phyloP scores from a whole-genome alignment of 495 filamentous ascomycete genomes.

The Staphylotrichum longicolle region DNA sequence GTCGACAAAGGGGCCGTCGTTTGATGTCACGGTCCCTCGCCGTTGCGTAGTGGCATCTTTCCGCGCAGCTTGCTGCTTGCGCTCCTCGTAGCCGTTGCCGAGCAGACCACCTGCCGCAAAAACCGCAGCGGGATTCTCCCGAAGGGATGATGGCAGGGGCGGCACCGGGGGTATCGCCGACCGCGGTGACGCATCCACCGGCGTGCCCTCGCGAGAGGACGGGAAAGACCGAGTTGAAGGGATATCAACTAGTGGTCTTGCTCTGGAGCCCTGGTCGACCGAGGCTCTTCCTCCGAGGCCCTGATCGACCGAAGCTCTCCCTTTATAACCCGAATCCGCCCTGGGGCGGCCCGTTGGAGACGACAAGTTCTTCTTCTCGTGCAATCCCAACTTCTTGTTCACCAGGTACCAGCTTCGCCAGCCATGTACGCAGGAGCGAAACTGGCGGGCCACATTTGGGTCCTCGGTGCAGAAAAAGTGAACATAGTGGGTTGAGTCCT shows the following conservation, averaged over 20 bases:
- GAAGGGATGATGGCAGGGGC: neutral
- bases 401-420: constrained; percentile 92
- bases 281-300: constrained; percentile 3
- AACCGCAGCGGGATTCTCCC: constrained; percentile 19
- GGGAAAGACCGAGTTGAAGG: constrained; percentile 38
- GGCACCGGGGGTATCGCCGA: constrained; percentile 21
- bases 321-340: neutral
- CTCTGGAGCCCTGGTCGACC: constrained; percentile 38
- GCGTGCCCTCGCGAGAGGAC: constrained; percentile 34
- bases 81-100: constrained; percentile 43
- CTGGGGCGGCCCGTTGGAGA: neutral
- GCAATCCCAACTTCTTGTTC: constrained; percentile 40
- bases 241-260: constrained; percentile 35
- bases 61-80: constrained; percentile 36
- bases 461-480: constrained; percentile 89
- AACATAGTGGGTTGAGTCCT: constrained; percentile 77
- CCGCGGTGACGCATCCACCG: constrained; percentile 26
- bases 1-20: constrained; percentile 42
- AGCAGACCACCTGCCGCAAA: constrained; percentile 45
- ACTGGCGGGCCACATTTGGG: constrained; percentile 58
- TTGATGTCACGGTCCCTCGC: constrained; percentile 1
- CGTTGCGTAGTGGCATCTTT: constrained; percentile 18
- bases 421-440: constrained; percentile 65
- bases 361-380: constrained; percentile 9
- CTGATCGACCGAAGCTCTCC: constrained; percentile 12